These are phyloP conservation scores for Combretum micranthum DNA, from an alignment of 345 rosid genomes.

Conservation along the genomic window DNA sequence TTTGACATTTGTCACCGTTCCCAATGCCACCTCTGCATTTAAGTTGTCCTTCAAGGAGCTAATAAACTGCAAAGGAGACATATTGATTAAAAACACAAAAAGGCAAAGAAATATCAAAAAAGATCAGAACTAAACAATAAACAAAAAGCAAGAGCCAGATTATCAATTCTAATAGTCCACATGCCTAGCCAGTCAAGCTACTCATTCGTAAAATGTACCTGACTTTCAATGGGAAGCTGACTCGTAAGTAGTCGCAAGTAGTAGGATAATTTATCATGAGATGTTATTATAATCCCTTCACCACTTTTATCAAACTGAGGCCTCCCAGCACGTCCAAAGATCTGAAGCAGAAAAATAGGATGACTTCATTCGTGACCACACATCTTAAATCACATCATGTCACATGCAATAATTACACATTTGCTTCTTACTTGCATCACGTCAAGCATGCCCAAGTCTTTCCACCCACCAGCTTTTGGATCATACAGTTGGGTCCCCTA, in stretches of 20 bases:
- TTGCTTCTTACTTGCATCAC: slow-evolving; percentile 76
- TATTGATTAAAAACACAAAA: not conserved
- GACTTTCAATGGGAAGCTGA: slow-evolving; percentile 99
- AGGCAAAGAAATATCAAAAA: not conserved
- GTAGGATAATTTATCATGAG: slow-evolving; percentile 90
- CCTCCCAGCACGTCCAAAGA: slow-evolving; percentile 99
- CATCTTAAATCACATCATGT: not conserved
- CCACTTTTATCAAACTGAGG: slow-evolving; percentile 99
- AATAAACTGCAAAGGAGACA: slow-evolving; percentile 56
- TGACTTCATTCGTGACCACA: not conserved
- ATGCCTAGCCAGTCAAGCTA: too few species aligned
- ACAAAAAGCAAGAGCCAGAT: not conserved
- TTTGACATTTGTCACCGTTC: slow-evolving; percentile 96
- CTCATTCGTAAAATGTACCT: slow-evolving; percentile 37
- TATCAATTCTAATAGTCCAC: not conserved
- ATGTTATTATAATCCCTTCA: slow-evolving; percentile 95
- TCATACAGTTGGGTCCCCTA: slow-evolving; percentile 96
- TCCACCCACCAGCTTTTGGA: slow-evolving; percentile 99
- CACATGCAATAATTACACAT: not conserved
- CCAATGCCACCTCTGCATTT: slow-evolving; percentile 96
- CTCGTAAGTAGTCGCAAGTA: slow-evolving; percentile 85
- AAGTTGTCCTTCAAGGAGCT: slow-evolving; percentile 87
- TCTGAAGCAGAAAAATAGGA: slow-evolving; percentile 33
- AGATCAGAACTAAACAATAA: not conserved
- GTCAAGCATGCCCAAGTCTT: slow-evolving; percentile 97